Evolutionary conservation across 2,329 filamentous ascomycete species (phyloP), one percentile per base, ranked within the genome.

Genomic region (Amauroascus niger): DNA sequence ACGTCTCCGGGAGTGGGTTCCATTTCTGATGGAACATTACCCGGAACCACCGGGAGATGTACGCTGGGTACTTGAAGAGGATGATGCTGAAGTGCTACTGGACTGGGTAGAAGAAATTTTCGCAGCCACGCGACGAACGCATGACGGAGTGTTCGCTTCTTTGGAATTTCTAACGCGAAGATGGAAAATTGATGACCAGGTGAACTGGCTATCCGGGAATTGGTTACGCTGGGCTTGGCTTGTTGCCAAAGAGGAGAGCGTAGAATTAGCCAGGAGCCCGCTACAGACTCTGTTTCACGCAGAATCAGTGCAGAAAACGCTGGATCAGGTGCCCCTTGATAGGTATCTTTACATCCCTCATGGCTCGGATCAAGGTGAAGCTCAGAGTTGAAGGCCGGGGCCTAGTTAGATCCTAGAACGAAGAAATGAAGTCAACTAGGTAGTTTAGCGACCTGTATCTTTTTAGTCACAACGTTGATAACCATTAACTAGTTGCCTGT

Each of bases 201-300:
- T 60, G 46, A 51, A 57, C 59, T 71, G 69, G 69, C 57, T 71
- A 28, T 65, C 67, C 26, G 59, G 64, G 6, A 65, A 68, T 18
- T 68, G 66, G 66, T 16, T 74, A 45, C 68, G 70, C 44, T 74
- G 72, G 72, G 68, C 69, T 22, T 73, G 70, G 66, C 66, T 67
- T 55, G 63, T 72, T 41, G 64, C 64, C 39, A 66, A 71, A 48
- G 66, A 71, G 39, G 71, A 74, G 55, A 63, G 61, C 48, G 63
- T 71, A 40, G 62, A 66, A 51, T 60, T 66, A 24, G 64, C 67
- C 0, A 64, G 65, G 47, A 63, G 70, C 50, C 67, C 69, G 24
- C 55, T 72, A 35, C 54, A 58, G 14, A 57, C 69, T 48, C 55
- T 71, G 16, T 56, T 53, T 14, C 54, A 56, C 13, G 60, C 55